Evolutionary conservation across 2,329 filamentous ascomycete genomes (phyloP).

Genomic region (Clarireedia homoeocarpa): DNA sequence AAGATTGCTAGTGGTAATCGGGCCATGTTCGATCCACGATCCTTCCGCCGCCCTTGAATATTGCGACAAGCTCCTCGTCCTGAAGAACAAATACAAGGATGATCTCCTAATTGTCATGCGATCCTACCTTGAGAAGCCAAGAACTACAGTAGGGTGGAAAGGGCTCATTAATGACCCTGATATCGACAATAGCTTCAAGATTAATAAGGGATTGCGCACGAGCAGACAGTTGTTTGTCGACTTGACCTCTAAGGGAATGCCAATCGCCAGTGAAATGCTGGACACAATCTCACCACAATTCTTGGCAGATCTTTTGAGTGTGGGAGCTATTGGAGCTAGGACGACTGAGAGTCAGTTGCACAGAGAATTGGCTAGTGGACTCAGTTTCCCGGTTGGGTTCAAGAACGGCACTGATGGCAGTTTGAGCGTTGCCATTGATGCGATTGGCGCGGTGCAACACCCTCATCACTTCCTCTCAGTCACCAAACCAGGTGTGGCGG

Average conservation of each 20-base stretch:
- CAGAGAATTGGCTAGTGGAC: constrained; percentile 84
- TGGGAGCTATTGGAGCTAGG: constrained; percentile 89
- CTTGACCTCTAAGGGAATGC: constrained; percentile 86
- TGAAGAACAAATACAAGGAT: constrained; percentile 82
- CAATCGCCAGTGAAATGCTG: constrained; percentile 93
- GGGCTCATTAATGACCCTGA: constrained; percentile 97
- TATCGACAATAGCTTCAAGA: constrained; percentile 97
- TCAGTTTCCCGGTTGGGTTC: constrained; percentile 97
- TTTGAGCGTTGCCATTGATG: constrained; percentile 84
- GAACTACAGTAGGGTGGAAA: constrained; percentile 98
- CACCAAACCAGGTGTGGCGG: constrained; percentile 90
- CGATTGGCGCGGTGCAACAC: constrained; percentile 85
- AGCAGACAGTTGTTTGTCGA: constrained; percentile 90
- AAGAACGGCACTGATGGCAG: constrained; percentile 98
- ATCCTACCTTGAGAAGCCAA: constrained; percentile 95
- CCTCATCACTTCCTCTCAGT: constrained; percentile 96
- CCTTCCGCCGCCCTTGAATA: constrained; percentile 85
- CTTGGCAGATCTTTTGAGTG: constrained; percentile 81
- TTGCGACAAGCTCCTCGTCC: constrained; percentile 71
- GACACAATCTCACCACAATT: constrained; percentile 98
- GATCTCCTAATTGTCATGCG: constrained; percentile 96
- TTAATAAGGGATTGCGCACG: constrained; percentile 90
- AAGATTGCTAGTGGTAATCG: constrained; percentile 70
- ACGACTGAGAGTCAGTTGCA: constrained; percentile 96
- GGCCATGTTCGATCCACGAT: constrained; percentile 96